A percentile compares a stretch with the other conserved stretches of the same genome.
phyloP scores from a whole-genome alignment of 805 yeast species.

The Danielozyma ontarioensis region DNA sequence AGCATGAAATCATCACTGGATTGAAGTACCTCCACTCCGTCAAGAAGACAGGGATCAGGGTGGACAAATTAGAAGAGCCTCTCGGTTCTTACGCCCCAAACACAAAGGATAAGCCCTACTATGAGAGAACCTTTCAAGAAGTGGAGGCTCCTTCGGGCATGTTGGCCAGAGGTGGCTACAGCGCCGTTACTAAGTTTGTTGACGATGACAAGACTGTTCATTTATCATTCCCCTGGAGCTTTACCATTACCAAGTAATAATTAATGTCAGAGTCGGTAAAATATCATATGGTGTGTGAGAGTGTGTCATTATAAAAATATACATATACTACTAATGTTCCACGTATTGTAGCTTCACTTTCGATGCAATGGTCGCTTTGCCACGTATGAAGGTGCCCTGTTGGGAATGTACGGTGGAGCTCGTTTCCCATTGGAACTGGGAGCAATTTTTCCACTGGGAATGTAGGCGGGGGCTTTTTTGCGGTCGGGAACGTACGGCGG shows the following conservation, averaged over 20 bases:
- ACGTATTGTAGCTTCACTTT: conserved; percentile 1
- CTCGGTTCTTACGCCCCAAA: conserved; percentile 90
- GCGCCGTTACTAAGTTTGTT: conserved; percentile 73
- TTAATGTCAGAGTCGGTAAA: not conserved
- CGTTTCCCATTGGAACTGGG: conserved; percentile 4
- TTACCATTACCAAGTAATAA: conserved; percentile 63
- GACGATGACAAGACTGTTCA: conserved; percentile 82
- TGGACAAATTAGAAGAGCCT: conserved; percentile 82
- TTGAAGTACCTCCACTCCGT: conserved; percentile 79
- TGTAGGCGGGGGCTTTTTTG: conserved; percentile 1
- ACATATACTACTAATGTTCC: not conserved
- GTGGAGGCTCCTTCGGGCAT: conserved; percentile 92
- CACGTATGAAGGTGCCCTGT: conserved; percentile 6
- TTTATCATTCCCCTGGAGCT: conserved; percentile 77
- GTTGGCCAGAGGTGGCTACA: conserved; percentile 80
- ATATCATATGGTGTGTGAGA: too few relatives aligned
- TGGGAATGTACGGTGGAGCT: conserved; percentile 29
- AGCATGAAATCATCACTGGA: conserved; percentile 88
- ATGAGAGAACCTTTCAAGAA: conserved; percentile 48
- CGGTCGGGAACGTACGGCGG: conserved; percentile 6
- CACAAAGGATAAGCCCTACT: conserved; percentile 73
- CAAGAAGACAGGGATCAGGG: conserved; percentile 82
- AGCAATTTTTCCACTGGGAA: not conserved
- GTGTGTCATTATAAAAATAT: not conserved
- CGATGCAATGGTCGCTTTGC: conserved; percentile 3